These are phyloP conservation scores for Candida awuae DNA, from an alignment of 805 yeast genomes.

Conservation along the genomic window DNA sequence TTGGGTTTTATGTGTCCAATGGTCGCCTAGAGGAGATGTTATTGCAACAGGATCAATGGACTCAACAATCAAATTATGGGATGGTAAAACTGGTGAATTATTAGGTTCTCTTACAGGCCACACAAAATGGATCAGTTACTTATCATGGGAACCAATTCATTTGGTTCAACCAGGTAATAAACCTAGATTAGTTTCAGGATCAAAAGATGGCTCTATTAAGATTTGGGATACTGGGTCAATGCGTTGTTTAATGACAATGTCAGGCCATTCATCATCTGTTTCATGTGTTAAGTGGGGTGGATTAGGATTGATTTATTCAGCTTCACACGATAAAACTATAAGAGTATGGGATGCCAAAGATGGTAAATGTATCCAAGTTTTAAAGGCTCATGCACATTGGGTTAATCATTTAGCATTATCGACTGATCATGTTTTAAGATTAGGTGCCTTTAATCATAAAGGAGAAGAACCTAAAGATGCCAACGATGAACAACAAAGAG, in stretches of 20 bases:
- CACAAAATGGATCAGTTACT: constrained; percentile 78
- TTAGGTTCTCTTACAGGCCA: constrained; percentile 71
- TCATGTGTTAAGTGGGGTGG: constrained; percentile 99
- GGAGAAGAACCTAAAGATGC: constrained; percentile 37
- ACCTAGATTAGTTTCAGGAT: constrained; percentile 74
- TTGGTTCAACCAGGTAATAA: constrained; percentile 54
- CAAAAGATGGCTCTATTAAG: constrained; percentile 84
- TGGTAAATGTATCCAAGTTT: constrained; percentile 70
- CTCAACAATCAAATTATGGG: constrained; percentile 82
- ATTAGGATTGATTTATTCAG: constrained; percentile 69
- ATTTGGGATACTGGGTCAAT: constrained; percentile 82
- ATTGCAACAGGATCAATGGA: constrained; percentile 98
- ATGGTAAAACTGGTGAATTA: constrained; percentile 61
- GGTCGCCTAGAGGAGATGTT: constrained; percentile 86
- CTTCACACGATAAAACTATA: constrained; percentile 93
- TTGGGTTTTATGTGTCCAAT: constrained; percentile 89
- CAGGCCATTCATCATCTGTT: constrained; percentile 84
- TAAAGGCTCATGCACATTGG: constrained; percentile 95
- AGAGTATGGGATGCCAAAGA: constrained; percentile 80
- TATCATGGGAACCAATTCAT: constrained; percentile 94
- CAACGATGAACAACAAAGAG: constrained; percentile 44
- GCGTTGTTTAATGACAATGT: constrained; percentile 57
- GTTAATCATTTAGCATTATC: constrained; percentile 88
- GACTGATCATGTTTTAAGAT: constrained; percentile 79
- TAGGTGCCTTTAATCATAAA: constrained; percentile 82